Percentiles rank a stretch among this genome's conserved stretches.
phyloP scores from a whole-genome alignment of 169 alveolate genomes.

The Neospora caninum region DNA sequence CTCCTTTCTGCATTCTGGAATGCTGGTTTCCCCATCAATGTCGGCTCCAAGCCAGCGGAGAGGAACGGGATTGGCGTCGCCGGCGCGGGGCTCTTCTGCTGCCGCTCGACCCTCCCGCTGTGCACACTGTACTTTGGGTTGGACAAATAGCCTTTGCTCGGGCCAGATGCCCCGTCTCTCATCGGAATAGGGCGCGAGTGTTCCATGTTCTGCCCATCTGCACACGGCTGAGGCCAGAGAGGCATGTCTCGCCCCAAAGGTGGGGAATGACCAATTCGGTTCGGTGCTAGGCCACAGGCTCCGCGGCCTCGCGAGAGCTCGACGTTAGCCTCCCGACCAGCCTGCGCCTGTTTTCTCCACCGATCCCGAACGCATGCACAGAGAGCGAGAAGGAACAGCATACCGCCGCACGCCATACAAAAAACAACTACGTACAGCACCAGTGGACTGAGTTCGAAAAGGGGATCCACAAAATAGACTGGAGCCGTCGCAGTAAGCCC shows the following conservation, averaged over 20 bases:
- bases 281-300: too few relatives aligned
- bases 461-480: neutral
- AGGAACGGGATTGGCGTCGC: neutral
- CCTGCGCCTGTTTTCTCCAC: neutral
- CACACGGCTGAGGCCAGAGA: too few relatives aligned
- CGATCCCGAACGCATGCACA: neutral
- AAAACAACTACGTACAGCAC: neutral
- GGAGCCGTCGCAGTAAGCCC: neutral
- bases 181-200: too few relatives aligned
- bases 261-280: neutral
- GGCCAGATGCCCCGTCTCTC: too few relatives aligned
- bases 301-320: neutral
- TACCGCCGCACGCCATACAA: neutral
- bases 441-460: neutral
- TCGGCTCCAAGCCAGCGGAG: neutral
- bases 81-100: neutral
- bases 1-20: neutral
- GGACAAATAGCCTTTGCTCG: too few relatives aligned
- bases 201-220: too few relatives aligned
- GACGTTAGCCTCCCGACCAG: neutral
- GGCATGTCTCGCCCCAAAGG: neutral
- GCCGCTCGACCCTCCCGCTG: neutral
- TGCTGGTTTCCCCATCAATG: slow-evolving; percentile 12
- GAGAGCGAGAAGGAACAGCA: neutral
- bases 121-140: neutral